phyloP scores from a whole-genome alignment of 179 eudicot species.

The Corrigiola litoralis region DNA sequence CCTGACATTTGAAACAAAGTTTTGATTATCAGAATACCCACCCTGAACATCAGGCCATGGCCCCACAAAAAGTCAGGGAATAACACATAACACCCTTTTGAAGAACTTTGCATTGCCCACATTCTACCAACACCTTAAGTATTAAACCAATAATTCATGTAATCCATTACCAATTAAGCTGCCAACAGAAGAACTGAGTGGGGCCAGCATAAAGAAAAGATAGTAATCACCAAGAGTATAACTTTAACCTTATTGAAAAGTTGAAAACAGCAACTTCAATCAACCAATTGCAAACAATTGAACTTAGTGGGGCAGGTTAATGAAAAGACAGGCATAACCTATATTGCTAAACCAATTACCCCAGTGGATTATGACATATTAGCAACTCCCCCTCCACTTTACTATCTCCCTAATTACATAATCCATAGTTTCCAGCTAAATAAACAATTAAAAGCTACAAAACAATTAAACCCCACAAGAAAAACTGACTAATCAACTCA shows the following conservation, averaged over 20 bases:
- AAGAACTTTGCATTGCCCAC: background rate
- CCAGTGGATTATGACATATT: constrained; percentile 21
- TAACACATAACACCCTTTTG: background rate
- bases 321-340: constrained; percentile 11
- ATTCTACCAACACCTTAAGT: background rate
- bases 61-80: background rate
- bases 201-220: constrained; percentile 7
- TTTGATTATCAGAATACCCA: constrained; percentile 5
- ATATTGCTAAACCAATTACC: constrained; percentile 14
- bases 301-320: constrained; percentile 26
- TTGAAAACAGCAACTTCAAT: constrained; percentile 10
- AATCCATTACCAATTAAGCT: no score
- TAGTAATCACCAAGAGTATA: background rate
- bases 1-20: constrained; percentile 28
- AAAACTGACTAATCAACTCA: background rate
- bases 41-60: no score
- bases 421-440: constrained; percentile 1
- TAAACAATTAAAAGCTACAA: constrained; percentile 1
- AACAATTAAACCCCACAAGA: background rate
- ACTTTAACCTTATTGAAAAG: constrained; percentile 3
- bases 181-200: background rate
- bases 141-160: no score
- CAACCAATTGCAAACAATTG: constrained; percentile 11
- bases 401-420: constrained; percentile 9
- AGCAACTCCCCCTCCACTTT: constrained; percentile 12